These are phyloP conservation scores for Agarophyton chilense DNA, from an alignment of 23 red algal genomes.

Conservation along the genomic window DNA sequence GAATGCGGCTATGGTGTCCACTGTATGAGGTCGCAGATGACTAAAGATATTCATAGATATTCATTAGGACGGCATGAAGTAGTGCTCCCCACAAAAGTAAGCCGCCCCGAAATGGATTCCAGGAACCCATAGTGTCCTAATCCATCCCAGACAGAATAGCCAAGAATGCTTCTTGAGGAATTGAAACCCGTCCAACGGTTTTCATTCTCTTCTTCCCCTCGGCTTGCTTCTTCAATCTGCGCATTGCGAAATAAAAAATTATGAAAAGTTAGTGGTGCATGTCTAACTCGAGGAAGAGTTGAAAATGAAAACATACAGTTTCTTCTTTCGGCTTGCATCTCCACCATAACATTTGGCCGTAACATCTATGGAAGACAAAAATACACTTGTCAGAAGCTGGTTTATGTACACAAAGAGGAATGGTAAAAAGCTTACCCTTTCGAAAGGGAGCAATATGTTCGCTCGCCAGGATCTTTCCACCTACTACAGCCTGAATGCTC, in stretches of 20 bases:
- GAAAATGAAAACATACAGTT: constrained; percentile 52
- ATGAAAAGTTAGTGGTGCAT: neutral
- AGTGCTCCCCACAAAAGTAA: too few relatives aligned
- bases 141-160: constrained; percentile 29
- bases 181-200: constrained; percentile 73
- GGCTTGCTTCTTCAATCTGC: constrained; percentile 83
- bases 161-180: constrained; percentile 87
- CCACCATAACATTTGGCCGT: constrained; percentile 93
- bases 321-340: constrained; percentile 89
- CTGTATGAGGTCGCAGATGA: too few relatives aligned
- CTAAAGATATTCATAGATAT: too few relatives aligned
- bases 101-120: too few relatives aligned
- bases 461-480: constrained; percentile 73
- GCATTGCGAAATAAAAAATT: neutral
- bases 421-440: constrained; percentile 20
- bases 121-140: neutral
- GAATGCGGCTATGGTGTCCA: too few relatives aligned
- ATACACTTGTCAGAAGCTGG: neutral
- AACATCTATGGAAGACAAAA: constrained; percentile 54
- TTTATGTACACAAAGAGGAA: neutral
- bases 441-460: constrained; percentile 72
- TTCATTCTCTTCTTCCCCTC: constrained; percentile 97
- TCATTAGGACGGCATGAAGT: too few relatives aligned
- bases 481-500: constrained; percentile 81
- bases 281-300: neutral